phyloP scores from a whole-genome alignment of 2,329 filamentous ascomycete species.

The Botrytis tulipae region DNA sequence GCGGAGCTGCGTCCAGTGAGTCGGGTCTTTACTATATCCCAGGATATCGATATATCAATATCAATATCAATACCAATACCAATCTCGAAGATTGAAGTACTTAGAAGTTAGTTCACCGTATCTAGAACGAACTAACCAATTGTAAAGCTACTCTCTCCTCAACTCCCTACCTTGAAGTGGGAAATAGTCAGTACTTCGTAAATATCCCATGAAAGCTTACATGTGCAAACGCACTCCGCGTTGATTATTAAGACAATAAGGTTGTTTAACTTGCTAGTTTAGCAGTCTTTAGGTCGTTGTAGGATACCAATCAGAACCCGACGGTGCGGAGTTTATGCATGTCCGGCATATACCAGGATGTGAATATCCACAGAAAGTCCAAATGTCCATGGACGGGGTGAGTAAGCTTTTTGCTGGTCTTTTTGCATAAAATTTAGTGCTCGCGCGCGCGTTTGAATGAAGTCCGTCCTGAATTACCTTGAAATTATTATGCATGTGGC shows the following conservation, averaged over 20 bases:
- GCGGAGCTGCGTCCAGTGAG: not conserved
- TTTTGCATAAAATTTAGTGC: not conserved
- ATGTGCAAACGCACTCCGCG: not conserved
- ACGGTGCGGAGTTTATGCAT: slow-evolving; percentile 5
- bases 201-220: not conserved
- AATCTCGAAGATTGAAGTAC: not conserved
- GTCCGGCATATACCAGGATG: slow-evolving; percentile 4
- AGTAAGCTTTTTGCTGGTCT: not conserved
- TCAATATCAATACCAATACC: not conserved
- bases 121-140: not conserved
- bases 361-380: not conserved
- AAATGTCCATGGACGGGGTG: not conserved
- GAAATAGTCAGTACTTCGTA: not conserved
- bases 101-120: not conserved
- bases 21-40: not conserved
- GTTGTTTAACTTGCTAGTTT: not conserved
- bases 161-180: not conserved
- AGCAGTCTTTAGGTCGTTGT: not conserved
- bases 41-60: not conserved
- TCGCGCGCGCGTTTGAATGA: not conserved
- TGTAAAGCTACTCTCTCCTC: not conserved
- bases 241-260: not conserved
- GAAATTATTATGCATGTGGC: not conserved
- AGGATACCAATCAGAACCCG: not conserved
- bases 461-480: not conserved